Conservation (phyloP, 1,139 yeast genomes). For the Yamadazyma sp. region DNA sequence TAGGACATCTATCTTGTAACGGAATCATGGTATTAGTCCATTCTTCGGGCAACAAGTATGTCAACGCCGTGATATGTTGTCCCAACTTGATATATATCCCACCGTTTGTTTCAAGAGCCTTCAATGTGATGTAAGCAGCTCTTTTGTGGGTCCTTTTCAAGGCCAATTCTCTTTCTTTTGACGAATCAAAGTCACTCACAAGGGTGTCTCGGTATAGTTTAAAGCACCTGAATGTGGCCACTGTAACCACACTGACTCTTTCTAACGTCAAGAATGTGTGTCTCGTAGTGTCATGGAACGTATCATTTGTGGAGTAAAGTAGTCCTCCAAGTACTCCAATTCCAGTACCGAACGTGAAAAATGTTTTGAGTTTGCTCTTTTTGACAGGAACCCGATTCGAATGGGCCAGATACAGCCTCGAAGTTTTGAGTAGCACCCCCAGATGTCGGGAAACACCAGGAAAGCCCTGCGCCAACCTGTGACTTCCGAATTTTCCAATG, state of each 20-base stretch:
- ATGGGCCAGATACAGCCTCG: background rate
- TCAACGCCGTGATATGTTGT: conserved; percentile 89
- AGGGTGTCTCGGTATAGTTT: conserved; percentile 61
- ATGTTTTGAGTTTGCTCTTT: conserved; percentile 3
- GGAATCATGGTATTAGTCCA: conserved; percentile 97
- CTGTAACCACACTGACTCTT: conserved; percentile 62
- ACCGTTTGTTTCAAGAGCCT: conserved; percentile 81
- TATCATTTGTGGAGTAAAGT: conserved; percentile 36
- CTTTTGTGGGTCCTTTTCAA: conserved; percentile 58
- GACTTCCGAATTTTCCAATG: background rate
- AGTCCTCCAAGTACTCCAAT: conserved; percentile 30
- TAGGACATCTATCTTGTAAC: conserved; percentile 87
- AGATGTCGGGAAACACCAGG: background rate
- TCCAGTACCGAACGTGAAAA: conserved; percentile 30
- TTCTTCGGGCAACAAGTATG: conserved; percentile 84
- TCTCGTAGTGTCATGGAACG: conserved; percentile 22
- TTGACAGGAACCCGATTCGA: background rate
- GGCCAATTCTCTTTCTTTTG: conserved; percentile 53
- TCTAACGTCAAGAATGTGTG: conserved; percentile 43
- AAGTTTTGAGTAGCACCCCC: background rate
- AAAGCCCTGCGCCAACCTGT: background rate
- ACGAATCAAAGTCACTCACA: conserved; percentile 41
- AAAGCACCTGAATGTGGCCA: conserved; percentile 65
- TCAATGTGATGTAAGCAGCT: conserved; percentile 78
- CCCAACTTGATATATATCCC: conserved; percentile 94